These are phyloP conservation scores for Selaginella tamariscina DNA, from an alignment of 75 land plant species.

Conservation along the genomic window DNA sequence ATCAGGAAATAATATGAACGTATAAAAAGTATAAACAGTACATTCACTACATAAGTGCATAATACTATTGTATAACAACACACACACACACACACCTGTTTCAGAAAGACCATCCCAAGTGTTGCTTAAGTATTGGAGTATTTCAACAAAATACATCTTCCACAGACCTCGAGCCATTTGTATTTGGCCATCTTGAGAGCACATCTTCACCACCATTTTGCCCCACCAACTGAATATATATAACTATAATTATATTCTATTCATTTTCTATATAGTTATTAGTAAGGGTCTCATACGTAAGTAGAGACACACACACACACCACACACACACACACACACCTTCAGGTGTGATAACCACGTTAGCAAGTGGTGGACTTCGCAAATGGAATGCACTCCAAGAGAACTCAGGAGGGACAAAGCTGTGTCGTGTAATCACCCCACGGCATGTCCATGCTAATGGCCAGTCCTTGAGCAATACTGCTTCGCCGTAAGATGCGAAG, in stretches of 20 bases:
- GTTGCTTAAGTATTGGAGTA: constrained; percentile 59
- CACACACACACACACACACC: constrained; percentile 25
- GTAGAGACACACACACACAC: background rate
- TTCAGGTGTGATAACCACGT: constrained; percentile 70
- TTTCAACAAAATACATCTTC: constrained; percentile 71
- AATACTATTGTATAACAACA: too few species aligned
- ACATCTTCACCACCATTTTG: constrained; percentile 81
- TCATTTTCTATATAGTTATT: too few species aligned
- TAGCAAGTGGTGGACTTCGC: constrained; percentile 70
- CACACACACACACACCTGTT: constrained; percentile 56
- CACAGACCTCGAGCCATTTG: constrained; percentile 43
- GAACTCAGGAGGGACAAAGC: constrained; percentile 74
- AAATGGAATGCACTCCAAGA: constrained; percentile 82
- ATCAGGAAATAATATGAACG: background rate
- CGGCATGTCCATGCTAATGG: constrained; percentile 85
- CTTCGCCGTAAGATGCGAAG: constrained; percentile 67
- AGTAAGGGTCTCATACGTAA: too few species aligned
- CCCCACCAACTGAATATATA: constrained; percentile 47
- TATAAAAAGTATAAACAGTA: too few species aligned
- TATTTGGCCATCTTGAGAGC: constrained; percentile 81
- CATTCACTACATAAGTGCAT: too few species aligned
- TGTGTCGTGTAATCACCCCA: constrained; percentile 47
- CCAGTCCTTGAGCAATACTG: constrained; percentile 77
- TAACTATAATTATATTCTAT: background rate
- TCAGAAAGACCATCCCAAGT: constrained; percentile 60